Conservation (phyloP, 352 stramenopile genomes). For the Phytopythium litorale region DNA sequence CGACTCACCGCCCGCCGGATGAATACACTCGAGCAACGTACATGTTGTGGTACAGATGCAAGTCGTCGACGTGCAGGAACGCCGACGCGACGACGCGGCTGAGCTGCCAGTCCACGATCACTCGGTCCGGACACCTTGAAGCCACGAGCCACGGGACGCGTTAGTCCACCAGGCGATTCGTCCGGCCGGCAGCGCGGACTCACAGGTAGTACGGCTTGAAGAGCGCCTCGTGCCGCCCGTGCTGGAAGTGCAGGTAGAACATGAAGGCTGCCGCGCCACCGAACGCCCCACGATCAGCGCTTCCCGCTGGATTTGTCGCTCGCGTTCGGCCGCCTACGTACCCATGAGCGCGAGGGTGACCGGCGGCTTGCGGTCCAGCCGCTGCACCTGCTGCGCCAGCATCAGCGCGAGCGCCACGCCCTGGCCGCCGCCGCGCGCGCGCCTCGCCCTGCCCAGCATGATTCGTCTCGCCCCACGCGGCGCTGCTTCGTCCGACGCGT, state of each 20-base stretch:
- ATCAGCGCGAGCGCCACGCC: constrained; percentile 30
- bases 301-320: background rate
- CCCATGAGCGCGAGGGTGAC: constrained; percentile 43
- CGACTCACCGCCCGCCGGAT: background rate
- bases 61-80: constrained; percentile 82
- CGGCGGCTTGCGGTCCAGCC: constrained; percentile 60
- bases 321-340: constrained; percentile 4
- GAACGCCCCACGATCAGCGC: background rate
- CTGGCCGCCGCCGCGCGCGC: constrained; percentile 11
- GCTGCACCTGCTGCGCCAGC: constrained; percentile 39
- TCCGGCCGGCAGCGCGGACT: background rate
- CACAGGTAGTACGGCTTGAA: constrained; percentile 50
- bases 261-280: constrained; percentile 28
- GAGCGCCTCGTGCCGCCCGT: constrained; percentile 23
- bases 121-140: constrained; percentile 65
- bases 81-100: constrained; percentile 57
- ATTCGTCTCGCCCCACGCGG: background rate
- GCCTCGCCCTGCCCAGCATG: constrained; percentile 6
- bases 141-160: background rate
- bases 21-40: constrained; percentile 14
- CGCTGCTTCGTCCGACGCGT: background rate
- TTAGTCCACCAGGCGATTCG: background rate
- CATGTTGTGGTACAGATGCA: constrained; percentile 92
- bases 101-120: constrained; percentile 34
- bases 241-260: constrained; percentile 57